Conservation (phyloP, 2,329 filamentous ascomycete species). For the Trichoderma sp. region DNA sequence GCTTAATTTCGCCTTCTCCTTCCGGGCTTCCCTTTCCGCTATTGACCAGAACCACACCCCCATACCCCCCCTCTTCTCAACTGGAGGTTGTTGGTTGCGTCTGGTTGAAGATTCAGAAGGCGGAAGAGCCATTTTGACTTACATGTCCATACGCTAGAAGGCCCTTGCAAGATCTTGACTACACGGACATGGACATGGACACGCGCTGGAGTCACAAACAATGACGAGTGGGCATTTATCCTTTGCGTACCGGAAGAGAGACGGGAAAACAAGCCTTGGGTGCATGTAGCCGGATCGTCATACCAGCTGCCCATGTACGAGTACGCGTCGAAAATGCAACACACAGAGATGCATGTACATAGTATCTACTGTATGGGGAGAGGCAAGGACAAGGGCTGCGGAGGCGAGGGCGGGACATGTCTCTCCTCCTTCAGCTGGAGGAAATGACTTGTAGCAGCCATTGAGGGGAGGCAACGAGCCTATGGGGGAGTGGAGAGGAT, state of each 20-base stretch:
- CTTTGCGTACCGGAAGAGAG: background rate
- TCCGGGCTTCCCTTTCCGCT: background rate
- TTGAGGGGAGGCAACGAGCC: background rate
- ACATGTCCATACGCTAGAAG: slow-evolving; percentile 4
- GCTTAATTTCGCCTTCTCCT: background rate
- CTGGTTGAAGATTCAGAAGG: slow-evolving; percentile 4
- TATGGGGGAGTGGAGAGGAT: slow-evolving; percentile 9
- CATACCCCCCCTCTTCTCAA: background rate
- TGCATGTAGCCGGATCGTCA: slow-evolving; percentile 9
- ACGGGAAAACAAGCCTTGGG: slow-evolving; percentile 4
- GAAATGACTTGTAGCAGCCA: background rate
- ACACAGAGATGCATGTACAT: no score
- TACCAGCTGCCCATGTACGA: background rate
- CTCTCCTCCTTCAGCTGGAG: background rate
- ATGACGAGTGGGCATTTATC: background rate
- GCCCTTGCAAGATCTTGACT: slow-evolving; percentile 8
- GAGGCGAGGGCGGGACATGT: background rate
- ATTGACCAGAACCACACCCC: background rate
- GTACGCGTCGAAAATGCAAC: no score
- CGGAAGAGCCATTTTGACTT: slow-evolving; percentile 8
- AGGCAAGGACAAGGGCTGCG: background rate
- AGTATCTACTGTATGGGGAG: background rate
- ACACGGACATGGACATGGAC: background rate
- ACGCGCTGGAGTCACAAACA: slow-evolving; percentile 3
- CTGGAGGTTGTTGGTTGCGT: slow-evolving; percentile 5